Evolutionary conservation across 345 rosid genomes (phyloP), one percentile per base, ranked within the genome.

Genomic region (Citrus inodora): DNA sequence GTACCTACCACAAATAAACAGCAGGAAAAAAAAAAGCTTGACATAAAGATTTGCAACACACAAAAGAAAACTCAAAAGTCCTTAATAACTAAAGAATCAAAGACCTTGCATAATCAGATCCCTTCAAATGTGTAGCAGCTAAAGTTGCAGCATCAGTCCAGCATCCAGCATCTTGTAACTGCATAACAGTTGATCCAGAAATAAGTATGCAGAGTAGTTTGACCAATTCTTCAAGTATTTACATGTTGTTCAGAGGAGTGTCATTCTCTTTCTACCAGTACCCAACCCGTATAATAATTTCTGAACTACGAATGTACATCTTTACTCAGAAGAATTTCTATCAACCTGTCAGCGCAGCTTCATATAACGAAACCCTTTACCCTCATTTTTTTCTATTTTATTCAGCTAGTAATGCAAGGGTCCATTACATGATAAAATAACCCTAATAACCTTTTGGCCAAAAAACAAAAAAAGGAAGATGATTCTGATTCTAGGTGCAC

Each of bases 101-200:
- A 79, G 78, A 91, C 92, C 93, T 93, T 77, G 99, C 95, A 90
- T 95, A 93, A 85, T 95, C 99, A 64, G 99, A 91, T 82, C 99
- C 99, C 85, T 85, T 90, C 84, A 95, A 84, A 86, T 95, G 97
- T 16, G 99, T 90, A 70, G 99, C 94, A 74, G 99, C 98, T 85
- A 95, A 92, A 71, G 99, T 95, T 22, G 97, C 98, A 79, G 99
- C 99, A 84, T 95, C 99, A 1, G 97, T 95, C 99, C 99, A 95
- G 81, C 92, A 88, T 71, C 99, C 99, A 71, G 99, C 96, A 91
- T 95, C 99, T 92, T 95, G 99, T 4, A 95, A 87, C 99, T 93
- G 85, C 85, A 83, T 7, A 62, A 70, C 24, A 9, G 67, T 76
- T 25, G 56, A 58, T 67, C 74, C 74, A 77, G 27, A 38, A 68